phyloP scores from a whole-genome alignment of 169 alveolate genomes.

The Plasmodium chabaudi region DNA sequence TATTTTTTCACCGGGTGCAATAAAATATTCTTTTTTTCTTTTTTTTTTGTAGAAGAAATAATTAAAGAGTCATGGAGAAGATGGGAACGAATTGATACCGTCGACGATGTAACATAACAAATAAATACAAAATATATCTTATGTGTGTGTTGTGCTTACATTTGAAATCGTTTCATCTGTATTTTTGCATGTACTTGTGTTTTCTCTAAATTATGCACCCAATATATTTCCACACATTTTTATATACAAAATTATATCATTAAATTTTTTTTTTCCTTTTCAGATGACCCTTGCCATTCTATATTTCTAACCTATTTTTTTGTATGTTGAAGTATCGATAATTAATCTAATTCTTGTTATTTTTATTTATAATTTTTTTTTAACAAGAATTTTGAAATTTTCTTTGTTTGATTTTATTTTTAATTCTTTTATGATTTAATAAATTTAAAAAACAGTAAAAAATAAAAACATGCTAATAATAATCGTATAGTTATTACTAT shows the following conservation, averaged over 20 bases:
- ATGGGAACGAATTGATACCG: conserved; percentile 76
- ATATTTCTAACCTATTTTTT: conserved; percentile 37
- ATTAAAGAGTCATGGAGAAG: conserved; percentile 77
- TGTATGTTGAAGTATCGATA: background rate
- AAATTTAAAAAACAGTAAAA: conserved; percentile 13
- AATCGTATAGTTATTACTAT: background rate
- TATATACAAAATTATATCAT: background rate
- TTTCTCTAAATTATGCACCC: background rate
- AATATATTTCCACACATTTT: background rate
- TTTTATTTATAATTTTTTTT: conserved; percentile 28
- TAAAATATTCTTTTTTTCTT: conserved; percentile 8
- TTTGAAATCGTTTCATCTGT: background rate
- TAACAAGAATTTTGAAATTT: conserved; percentile 20
- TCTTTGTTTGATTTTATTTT: conserved; percentile 14
- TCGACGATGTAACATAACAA: conserved; percentile 56
- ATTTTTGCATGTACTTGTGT: conserved; percentile 3
- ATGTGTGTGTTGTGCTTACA: too few relatives aligned
- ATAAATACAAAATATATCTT: too few relatives aligned
- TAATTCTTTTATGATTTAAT: conserved; percentile 8
- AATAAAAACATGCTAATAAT: background rate
- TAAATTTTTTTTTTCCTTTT: background rate
- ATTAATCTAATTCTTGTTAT: conserved; percentile 23
- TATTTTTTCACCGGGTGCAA: too few relatives aligned
- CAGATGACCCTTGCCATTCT: conserved; percentile 76
- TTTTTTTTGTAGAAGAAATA: conserved; percentile 51